phyloP scores from a whole-genome alignment of 2,329 filamentous ascomycete species.

The Cadophora malorum region DNA sequence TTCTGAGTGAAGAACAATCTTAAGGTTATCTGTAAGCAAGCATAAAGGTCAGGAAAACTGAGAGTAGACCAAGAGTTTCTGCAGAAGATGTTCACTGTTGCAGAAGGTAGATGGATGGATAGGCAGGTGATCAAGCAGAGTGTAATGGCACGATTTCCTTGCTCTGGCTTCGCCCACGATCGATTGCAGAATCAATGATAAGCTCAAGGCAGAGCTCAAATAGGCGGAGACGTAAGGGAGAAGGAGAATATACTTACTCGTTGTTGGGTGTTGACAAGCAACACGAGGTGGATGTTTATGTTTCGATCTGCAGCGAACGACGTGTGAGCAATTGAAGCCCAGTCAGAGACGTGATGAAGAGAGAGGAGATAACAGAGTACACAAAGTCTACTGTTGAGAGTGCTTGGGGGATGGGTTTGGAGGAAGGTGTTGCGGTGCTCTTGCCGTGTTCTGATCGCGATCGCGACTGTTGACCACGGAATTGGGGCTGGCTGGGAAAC shows the following conservation, averaged over 20 bases:
- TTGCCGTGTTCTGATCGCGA: neutral
- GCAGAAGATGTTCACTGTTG: neutral
- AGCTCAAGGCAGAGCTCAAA: neutral
- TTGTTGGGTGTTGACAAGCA: slow-evolving; percentile 1
- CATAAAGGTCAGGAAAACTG: neutral
- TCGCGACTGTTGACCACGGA: neutral
- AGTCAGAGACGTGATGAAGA: neutral
- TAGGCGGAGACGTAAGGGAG: neutral
- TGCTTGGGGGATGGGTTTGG: neutral
- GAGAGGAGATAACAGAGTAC: neutral
- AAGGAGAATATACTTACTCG: neutral
- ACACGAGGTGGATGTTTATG: neutral
- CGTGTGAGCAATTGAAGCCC: neutral
- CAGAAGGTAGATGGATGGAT: neutral
- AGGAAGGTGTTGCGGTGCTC: neutral
- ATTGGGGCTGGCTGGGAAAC: neutral
- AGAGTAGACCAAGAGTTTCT: neutral
- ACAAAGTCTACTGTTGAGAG: neutral
- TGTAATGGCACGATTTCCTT: neutral
- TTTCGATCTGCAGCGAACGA: neutral
- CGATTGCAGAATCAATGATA: neutral
- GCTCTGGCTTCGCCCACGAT: neutral
- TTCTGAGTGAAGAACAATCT: slow-evolving; percentile 11
- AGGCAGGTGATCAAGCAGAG: neutral
- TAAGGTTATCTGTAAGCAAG: neutral